Evolutionary conservation across 2,329 filamentous ascomycete genomes (phyloP), one percentile per base, ranked within the genome.

Genomic region (Aspergillus flavus): DNA sequence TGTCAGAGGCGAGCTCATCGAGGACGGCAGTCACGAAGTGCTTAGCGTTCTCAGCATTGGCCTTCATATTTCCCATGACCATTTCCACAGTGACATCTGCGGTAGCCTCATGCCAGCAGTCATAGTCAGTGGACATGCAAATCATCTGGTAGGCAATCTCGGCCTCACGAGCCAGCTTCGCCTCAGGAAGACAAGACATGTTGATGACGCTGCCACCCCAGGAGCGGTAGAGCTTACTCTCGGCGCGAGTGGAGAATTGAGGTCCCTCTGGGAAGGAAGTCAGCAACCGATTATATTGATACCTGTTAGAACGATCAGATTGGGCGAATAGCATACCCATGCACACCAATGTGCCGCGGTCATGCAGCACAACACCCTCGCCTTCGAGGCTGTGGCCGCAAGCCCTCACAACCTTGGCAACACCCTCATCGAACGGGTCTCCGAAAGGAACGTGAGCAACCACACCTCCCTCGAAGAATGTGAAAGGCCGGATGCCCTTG

Each of bases 41-140:
- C 77, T 90, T 90, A 39, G 95, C 95, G 74, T 98, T 99, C 75
- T 90, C 85, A 58, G 91, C 86, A 80, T 99, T 99, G 69, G 93
- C 91, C 76, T 91, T 90, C 95, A 99, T 99, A 80, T 96, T 92
- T 65, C 88, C 91, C 89, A 97, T 92, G 61, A 99, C 95, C 91
- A 98, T 96, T 79, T 94, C 92, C 26, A 99, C 95, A 66, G 93
- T 94, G 66, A 99, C 95, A 65, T 87, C 83, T 68, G 91, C 92
- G 62, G 88, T 91, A 56, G 86, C 86, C 23, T 86, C 88, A 57
- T 94, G 91, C 95, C 95, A 99, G 87, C 94, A 98, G 83, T 99
- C 95, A 79, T 99, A 99, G 83, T 99, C 95, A 32, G 95, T 99
- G 39, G 93, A 92, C 95, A 99, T 99, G 85, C 94, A 97, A 74